These are phyloP conservation scores for Coelastrella sp. DNA, from an alignment of 139 green algal genomes.

Conservation along the genomic window DNA sequence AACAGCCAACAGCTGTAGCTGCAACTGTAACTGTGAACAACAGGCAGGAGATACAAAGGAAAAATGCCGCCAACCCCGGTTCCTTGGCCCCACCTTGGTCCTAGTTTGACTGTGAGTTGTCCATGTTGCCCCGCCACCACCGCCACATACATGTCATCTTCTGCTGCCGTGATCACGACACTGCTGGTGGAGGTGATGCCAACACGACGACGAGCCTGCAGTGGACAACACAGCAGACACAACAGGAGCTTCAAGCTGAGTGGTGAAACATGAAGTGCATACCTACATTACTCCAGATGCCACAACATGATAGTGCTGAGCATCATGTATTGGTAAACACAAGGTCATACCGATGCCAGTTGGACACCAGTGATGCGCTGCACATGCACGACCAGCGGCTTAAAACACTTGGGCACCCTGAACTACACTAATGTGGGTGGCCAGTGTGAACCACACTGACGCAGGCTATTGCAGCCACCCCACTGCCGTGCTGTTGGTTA, in stretches of 20 bases:
- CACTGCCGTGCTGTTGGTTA: background rate
- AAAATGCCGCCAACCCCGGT: too few relatives aligned
- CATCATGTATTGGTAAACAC: too few relatives aligned
- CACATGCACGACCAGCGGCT: too few relatives aligned
- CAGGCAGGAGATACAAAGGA: background rate
- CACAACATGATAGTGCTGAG: too few relatives aligned
- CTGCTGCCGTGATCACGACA: slow-evolving; percentile 72
- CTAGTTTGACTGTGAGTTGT: slow-evolving; percentile 69
- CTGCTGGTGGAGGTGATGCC: slow-evolving; percentile 66
- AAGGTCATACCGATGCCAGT: too few relatives aligned
- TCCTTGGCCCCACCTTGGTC: slow-evolving; percentile 54
- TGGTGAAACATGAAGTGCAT: too few relatives aligned
- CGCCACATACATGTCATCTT: slow-evolving; percentile 80
- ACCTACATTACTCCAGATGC: too few relatives aligned
- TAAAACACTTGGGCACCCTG: too few relatives aligned
- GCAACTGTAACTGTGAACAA: background rate
- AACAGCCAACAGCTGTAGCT: too few relatives aligned
- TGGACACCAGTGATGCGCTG: too few relatives aligned
- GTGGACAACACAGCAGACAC: background rate
- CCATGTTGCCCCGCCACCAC: slow-evolving; percentile 42
- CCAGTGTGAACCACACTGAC: too few relatives aligned
- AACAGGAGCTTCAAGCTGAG: background rate
- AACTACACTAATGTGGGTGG: too few relatives aligned
- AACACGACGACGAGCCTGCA: slow-evolving; percentile 58
- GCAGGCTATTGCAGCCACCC: background rate